These are phyloP conservation scores for Nakataea oryzae DNA, from an alignment of 2,329 filamentous ascomycete genomes.

Conservation along the genomic window DNA sequence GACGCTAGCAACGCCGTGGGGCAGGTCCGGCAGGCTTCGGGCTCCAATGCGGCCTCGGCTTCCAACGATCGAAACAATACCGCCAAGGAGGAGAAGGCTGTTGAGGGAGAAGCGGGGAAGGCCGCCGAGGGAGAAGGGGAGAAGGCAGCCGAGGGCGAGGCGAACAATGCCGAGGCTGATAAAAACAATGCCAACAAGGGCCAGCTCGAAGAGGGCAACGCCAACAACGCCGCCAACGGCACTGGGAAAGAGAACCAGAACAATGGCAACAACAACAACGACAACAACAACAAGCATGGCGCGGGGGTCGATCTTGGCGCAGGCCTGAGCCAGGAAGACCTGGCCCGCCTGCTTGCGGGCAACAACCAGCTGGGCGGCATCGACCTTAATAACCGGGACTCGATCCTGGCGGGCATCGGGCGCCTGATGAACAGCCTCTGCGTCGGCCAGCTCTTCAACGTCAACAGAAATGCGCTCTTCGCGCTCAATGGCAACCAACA, in stretches of 20 bases:
- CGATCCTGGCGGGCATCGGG: constrained; percentile 18
- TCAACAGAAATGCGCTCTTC: constrained; percentile 11
- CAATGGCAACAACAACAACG: constrained; percentile 4
- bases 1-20: too few species aligned
- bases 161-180: constrained; percentile 3
- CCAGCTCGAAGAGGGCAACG: not conserved
- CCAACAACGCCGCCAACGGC: constrained; percentile 1
- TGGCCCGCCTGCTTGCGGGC: constrained; percentile 10
- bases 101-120: not conserved
- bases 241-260: constrained; percentile 4
- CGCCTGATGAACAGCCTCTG: constrained; percentile 18
- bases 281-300: constrained; percentile 2
- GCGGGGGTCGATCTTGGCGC: constrained; percentile 7
- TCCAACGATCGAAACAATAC: too few species aligned
- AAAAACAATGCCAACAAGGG: not conserved
- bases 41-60: too few species aligned
- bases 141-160: constrained; percentile 2
- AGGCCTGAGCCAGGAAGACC: constrained; percentile 9
- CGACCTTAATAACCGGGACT: constrained; percentile 17
- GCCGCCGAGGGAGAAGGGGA: not conserved
- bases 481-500: constrained; percentile 14
- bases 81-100: too few species aligned
- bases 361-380: constrained; percentile 18
- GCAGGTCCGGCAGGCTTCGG: too few species aligned
- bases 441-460: constrained; percentile 13